Evolutionary conservation across 2,329 filamentous ascomycete species (phyloP), one percentile per base, ranked within the genome.

Genomic region (Sclerotiophoma versabilis): DNA sequence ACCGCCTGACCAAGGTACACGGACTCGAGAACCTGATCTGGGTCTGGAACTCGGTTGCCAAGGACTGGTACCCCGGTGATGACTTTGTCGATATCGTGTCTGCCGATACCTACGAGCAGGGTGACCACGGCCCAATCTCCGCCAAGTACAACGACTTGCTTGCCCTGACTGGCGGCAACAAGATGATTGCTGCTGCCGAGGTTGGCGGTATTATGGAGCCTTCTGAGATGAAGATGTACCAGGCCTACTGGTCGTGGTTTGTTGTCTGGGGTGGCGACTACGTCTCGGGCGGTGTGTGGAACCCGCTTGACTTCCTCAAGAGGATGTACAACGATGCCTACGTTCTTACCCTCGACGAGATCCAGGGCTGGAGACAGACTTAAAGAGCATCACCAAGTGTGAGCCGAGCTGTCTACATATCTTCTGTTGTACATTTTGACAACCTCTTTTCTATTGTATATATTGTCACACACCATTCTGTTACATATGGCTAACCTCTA

Each of bases 171-270:
- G 59, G 70, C 2, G 79, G 81, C 54, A 79, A 72, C 42, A 82
- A 82, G 71, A 72, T 83, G 47, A 76, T 81, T 27, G 79, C 78
- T 0, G 77, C 79, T 0, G 64, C 79, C 5, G 80, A 83, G 59
- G 76, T 81, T 0, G 80, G 80, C 10, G 75, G 75, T 11, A 76
- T 80, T 2, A 79, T 80, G 42, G 72, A 77, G n/a, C 78, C 77
- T 0, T 66, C 67, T 1, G 67, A 72, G 33, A 64, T 81, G 3
- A 68, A 75, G 57, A 75, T 76, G 4, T 81, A 80, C 57, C 71
- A 77, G 58, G 76, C 79, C 0, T 75, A 81, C 57, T 82, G 80
- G 80, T 68, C 76, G 27, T 82, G 76, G 67, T 82, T 81, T 54
- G 72, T 72, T 29, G 76, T 80, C 5, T 82, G 80, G 80, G 68